Base-by-base conservation (phyloP, 768 basidiomycete species). In the Phaffia australis region DNA sequence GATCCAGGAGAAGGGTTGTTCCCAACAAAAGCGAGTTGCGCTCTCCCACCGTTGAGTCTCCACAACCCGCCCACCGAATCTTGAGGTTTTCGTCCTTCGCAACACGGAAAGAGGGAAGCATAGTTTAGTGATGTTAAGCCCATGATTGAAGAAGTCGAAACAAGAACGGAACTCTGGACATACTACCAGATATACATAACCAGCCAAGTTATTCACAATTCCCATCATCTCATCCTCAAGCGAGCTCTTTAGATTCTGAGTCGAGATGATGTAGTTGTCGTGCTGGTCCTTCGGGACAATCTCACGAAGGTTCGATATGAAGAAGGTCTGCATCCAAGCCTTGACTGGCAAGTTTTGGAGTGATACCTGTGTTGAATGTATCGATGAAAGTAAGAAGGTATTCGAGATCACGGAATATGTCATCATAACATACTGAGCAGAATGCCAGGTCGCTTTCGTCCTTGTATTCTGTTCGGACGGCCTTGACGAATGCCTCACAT, bases 61-160 rank as follows among this genome's bases (percentile, higher is more conserved):
- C 64, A 2, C 56, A 65, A 30, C 50, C 64, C 8, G 64, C 64
- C 64, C 64, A 65, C 23, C 64, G 64, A 9, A 65, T 50, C 50
- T 65, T 65, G 29, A 60, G 48, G 50, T 65, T 60, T 50, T 65
- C 64, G 51, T 65, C 64, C 64, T 65, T 54, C 52, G 27, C 16
- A 8, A 27, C 16, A 27, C 27, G 8, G 48, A 1, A 6, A 23
- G 19, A 30, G 42, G 47, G 1, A 50, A 50, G 15, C 1, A 30
- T 4, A 0, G 19, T 18, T 8, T 21, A 32, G 21, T 5, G 27
- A n/a, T 1, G 27, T 5, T 16, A 30, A 32, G 1, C 30, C 11
- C 11, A 42, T 30, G 3, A 2, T 23, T 3, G 3, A 15, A 18
- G 21, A 21, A 14, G 30, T 4, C 35, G 32, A 23, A 32, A 52